Evolutionary conservation across 805 yeast species (phyloP).

Genomic region (Babjeviella inositovora): DNA sequence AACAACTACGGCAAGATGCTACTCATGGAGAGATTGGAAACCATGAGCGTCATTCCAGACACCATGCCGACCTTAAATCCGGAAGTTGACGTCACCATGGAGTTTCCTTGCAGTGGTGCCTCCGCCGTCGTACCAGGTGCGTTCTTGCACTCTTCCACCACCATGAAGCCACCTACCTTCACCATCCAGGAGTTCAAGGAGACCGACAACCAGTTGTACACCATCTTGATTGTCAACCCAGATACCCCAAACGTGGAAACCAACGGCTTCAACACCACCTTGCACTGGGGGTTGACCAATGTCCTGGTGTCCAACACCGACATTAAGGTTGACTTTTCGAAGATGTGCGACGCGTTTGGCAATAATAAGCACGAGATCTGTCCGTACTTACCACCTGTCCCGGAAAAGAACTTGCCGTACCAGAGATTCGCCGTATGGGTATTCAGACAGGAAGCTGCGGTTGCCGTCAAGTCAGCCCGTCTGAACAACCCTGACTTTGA

Average conservation of each 20-base stretch:
- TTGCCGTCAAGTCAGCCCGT: conserved; percentile 6
- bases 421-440: conserved; percentile 89
- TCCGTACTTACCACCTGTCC: conserved; percentile 67
- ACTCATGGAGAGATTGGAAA: conserved; percentile 85
- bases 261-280: conserved; percentile 54
- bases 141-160: conserved; percentile 55
- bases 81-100: conserved; percentile 53
- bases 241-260: conserved; percentile 68
- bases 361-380: conserved; percentile 22
- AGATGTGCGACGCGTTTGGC: conserved; percentile 15
- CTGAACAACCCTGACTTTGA: conserved; percentile 38
- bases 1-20: conserved; percentile 52
- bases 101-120: conserved; percentile 55
- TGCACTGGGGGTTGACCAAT: conserved; percentile 68
- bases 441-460: conserved; percentile 43
- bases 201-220: conserved; percentile 38
- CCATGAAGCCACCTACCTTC: conserved; percentile 62
- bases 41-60: conserved; percentile 77
- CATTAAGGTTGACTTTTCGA: conserved; percentile 32
- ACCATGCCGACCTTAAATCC: conserved; percentile 85
- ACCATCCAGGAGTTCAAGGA: conserved; percentile 53
- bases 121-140: conserved; percentile 66
- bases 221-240: conserved; percentile 77
- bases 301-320: conserved; percentile 42
- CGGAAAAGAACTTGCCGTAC: conserved; percentile 73